Evolutionary conservation across 352 stramenopile species (phyloP).

Genomic region (Aphanomyces astaci): DNA sequence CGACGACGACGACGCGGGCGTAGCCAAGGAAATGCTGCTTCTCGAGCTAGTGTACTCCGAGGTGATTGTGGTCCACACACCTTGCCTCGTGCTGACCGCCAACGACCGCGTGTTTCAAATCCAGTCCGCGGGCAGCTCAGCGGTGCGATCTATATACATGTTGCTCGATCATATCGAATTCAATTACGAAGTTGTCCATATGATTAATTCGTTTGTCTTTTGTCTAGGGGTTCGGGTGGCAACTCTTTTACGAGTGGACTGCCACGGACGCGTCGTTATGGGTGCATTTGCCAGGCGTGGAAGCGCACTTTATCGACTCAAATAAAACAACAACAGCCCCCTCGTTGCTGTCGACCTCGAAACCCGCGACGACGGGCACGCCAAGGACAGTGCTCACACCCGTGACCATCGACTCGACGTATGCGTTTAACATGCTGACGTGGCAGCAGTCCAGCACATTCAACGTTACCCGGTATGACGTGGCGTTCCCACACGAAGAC

Average conservation of each 20-base stretch:
- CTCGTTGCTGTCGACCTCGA: too few species aligned
- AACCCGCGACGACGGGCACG: too few species aligned
- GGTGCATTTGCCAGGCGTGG: not conserved
- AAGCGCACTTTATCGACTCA: not conserved
- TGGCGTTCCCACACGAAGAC: not conserved
- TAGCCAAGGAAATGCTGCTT: not conserved
- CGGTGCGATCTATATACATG: not conserved
- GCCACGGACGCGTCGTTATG: not conserved
- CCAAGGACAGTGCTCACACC: conserved; percentile 7
- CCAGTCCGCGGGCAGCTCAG: not conserved
- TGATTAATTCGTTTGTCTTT: too few species aligned
- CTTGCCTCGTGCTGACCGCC: not conserved
- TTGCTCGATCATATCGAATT: not conserved
- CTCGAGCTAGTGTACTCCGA: not conserved
- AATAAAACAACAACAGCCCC: too few species aligned
- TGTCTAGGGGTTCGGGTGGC: not conserved
- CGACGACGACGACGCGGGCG: not conserved
- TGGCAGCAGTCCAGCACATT: not conserved
- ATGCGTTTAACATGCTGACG: not conserved
- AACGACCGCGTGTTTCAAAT: not conserved
- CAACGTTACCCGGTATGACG: conserved; percentile 3
- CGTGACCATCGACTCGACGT: not conserved
- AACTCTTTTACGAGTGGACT: conserved; percentile 5
- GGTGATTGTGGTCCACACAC: not conserved
- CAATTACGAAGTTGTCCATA: too few species aligned